A percentile compares a stretch with the other conserved stretches of the same genome.
phyloP scores from a whole-genome alignment of 2,329 filamentous ascomycete species.

The Pseudogymnoascus sp. region DNA sequence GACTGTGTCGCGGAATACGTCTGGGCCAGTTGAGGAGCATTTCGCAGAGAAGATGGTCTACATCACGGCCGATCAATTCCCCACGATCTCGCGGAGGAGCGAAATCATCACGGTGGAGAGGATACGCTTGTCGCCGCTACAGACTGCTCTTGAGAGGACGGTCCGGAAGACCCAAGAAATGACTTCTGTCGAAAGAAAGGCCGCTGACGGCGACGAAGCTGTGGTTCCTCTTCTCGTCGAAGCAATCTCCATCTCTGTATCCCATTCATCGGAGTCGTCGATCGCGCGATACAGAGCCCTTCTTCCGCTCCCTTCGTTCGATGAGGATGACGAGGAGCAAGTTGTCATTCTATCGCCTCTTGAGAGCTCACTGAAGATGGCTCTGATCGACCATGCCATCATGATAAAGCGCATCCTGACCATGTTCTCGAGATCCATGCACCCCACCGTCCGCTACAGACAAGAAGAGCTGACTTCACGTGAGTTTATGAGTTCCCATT shows the following conservation, averaged over 20 bases:
- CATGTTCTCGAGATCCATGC: conserved; percentile 52
- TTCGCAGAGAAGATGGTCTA: conserved; percentile 78
- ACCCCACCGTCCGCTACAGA: conserved; percentile 46
- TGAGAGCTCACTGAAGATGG: conserved; percentile 73
- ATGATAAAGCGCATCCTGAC: conserved; percentile 75
- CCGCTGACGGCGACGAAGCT: conserved; percentile 63
- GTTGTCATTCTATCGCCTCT: conserved; percentile 47
- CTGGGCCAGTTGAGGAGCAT: conserved; percentile 61
- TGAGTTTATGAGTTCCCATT: conserved; percentile 36
- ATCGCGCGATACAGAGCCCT: conserved; percentile 70
- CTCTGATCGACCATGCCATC: conserved; percentile 80
- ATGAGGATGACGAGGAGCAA: conserved; percentile 37
- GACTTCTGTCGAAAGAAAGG: conserved; percentile 62
- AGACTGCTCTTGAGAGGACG: conserved; percentile 86
- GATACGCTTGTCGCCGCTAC: conserved; percentile 56
- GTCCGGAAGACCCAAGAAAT: conserved; percentile 87
- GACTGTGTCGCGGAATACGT: conserved; percentile 61
- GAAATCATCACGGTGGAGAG: conserved; percentile 67
- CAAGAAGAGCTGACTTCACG: conserved; percentile 54
- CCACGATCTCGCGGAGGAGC: conserved; percentile 79
- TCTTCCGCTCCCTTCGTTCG: conserved; percentile 42
- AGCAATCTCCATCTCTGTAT: conserved; percentile 67
- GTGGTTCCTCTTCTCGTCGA: conserved; percentile 62
- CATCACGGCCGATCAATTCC: conserved; percentile 76
- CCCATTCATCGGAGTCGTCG: conserved; percentile 63